A percentile compares a stretch with the other conserved stretches of the same genome.
These are phyloP conservation scores for Cercospora canescens DNA, from an alignment of 2,329 filamentous ascomycete genomes.

Conservation along the genomic window DNA sequence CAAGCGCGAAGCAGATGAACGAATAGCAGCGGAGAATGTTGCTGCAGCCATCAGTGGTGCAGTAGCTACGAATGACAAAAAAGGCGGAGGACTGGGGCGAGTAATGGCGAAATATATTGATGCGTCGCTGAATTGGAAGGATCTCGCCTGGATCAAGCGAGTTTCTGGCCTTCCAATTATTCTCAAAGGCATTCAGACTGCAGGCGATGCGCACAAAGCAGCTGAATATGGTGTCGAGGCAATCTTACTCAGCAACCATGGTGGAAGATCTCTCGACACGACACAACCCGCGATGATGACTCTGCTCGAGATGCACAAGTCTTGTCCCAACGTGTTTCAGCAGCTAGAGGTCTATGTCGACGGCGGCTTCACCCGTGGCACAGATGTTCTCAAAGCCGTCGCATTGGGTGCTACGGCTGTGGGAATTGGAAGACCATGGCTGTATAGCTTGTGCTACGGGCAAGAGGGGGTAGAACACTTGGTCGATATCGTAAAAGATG, in stretches of 20 bases:
- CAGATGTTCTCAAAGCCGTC: conserved; percentile 67
- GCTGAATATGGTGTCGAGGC: conserved; percentile 44
- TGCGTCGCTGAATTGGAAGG: conserved; percentile 51
- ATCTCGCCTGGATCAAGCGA: conserved; percentile 44
- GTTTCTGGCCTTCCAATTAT: conserved; percentile 29
- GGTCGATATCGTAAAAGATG: conserved; percentile 47
- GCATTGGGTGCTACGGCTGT: conserved; percentile 63
- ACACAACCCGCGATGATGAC: conserved; percentile 56
- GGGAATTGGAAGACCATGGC: conserved; percentile 60
- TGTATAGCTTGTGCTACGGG: conserved; percentile 63
- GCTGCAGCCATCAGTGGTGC: conserved; percentile 40
- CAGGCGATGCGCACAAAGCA: conserved; percentile 43
- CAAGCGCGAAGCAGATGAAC: conserved; percentile 54
- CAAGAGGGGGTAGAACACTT: conserved; percentile 49
- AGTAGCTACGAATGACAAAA: conserved; percentile 51
- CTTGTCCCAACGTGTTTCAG: conserved; percentile 50
- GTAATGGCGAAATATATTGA: conserved; percentile 59
- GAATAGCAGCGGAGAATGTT: conserved; percentile 28
- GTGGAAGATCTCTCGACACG: conserved; percentile 40
- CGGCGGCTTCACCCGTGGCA: conserved; percentile 62
- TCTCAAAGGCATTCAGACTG: conserved; percentile 43
- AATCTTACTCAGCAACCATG: conserved; percentile 48
- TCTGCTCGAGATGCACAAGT: conserved; percentile 61
- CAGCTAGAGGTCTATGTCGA: conserved; percentile 59
- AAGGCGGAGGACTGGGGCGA: conserved; percentile 52